Evolutionary conservation across 768 basidiomycete genomes (phyloP), one percentile per base, ranked within the genome.

Genomic region (Naematelia encephala): DNA sequence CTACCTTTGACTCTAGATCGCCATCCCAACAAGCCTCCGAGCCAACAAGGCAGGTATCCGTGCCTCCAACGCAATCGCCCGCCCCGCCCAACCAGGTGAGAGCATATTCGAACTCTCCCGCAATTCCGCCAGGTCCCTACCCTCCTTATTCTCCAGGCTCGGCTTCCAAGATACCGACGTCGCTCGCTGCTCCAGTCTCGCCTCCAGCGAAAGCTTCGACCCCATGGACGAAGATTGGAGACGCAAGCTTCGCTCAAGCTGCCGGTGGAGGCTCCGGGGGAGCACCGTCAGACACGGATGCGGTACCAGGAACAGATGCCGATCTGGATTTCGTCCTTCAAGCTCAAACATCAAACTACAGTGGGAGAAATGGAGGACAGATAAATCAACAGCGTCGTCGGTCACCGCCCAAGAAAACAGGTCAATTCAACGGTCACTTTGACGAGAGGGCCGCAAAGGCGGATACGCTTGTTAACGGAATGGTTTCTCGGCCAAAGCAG

Each of bases 201-300:
- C 23, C n/a, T 47, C 46, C 23, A 5, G n/a, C 46, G 8, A 47
- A 25, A 47, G n/a, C 46, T 8, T 39, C 52, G 14, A 19, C 5
- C 4, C 26, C 19, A 22, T 43, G 14, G 21, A 14, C 56, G n/a
- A 34, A 21, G 39, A 56, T 62, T 13, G 51, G 61, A 10, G 47
- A 62, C 39, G 57, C 61, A 12, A 54, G 56, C 1, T 62, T 62
- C 34, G 61, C 56, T 12, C 61, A 62, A 54, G 61, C 61, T 34
- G 56, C 55, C 16, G 43, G 19, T 16, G 34, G 34, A 8, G 8
- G 34, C 34, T 8, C n/a, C 34, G 34, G 34, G 16, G 34, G 34
- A 39, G 34, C 8, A 39, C n/a, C n/a, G 34, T 16, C 34, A 39
- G 34, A 8, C 34, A 39, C 16, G 8, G 16, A 39, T 39, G 16